Percentiles rank a stretch among this genome's conserved stretches.
These are phyloP conservation scores for Massariosphaeria phaeospora DNA, from an alignment of 495 filamentous ascomycete species.

Conservation along the genomic window DNA sequence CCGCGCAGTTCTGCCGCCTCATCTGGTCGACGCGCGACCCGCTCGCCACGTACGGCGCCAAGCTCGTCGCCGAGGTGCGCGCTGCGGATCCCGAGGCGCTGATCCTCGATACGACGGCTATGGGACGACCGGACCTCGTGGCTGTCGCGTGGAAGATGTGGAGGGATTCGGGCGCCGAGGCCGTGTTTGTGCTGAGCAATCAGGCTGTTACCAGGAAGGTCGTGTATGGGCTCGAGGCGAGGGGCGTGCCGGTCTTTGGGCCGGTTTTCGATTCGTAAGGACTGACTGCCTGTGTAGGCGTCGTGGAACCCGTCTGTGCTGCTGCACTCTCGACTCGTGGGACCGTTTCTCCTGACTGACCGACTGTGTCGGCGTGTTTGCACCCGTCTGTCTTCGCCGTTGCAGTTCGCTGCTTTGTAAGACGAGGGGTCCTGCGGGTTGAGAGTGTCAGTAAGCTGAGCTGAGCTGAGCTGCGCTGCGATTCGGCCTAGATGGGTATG, in stretches of 20 bases:
- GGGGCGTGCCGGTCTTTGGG: slow-evolving; percentile 27
- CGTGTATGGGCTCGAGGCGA: slow-evolving; percentile 27
- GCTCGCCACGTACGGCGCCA: slow-evolving; percentile 12
- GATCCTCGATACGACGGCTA: slow-evolving; percentile 22
- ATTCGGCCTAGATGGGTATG: too few relatives aligned
- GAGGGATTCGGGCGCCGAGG: slow-evolving; percentile 15
- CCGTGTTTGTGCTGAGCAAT: slow-evolving; percentile 35
- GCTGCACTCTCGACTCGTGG: too few relatives aligned
- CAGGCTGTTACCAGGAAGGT: slow-evolving; percentile 20
- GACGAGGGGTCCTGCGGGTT: too few relatives aligned
- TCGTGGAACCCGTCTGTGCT: too few relatives aligned
- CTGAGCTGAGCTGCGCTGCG: too few relatives aligned
- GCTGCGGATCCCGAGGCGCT: slow-evolving; percentile 26
- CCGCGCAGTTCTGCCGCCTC: slow-evolving; percentile 19
- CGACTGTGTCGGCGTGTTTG: too few relatives aligned
- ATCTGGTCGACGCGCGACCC: slow-evolving; percentile 25
- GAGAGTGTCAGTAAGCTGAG: too few relatives aligned
- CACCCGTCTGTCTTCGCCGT: too few relatives aligned
- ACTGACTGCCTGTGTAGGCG: too few relatives aligned
- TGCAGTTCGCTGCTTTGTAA: too few relatives aligned
- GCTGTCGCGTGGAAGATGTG: slow-evolving; percentile 16
- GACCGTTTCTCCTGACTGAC: too few relatives aligned
- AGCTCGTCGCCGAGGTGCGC: slow-evolving; percentile 11
- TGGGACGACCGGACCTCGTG: slow-evolving; percentile 28
- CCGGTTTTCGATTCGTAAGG: slow-evolving; percentile 34